Percentiles rank a stretch among this genome's conserved stretches.
Evolutionary conservation across 306 rosid species (phyloP).

Genomic region (Cicer judaicum): DNA sequence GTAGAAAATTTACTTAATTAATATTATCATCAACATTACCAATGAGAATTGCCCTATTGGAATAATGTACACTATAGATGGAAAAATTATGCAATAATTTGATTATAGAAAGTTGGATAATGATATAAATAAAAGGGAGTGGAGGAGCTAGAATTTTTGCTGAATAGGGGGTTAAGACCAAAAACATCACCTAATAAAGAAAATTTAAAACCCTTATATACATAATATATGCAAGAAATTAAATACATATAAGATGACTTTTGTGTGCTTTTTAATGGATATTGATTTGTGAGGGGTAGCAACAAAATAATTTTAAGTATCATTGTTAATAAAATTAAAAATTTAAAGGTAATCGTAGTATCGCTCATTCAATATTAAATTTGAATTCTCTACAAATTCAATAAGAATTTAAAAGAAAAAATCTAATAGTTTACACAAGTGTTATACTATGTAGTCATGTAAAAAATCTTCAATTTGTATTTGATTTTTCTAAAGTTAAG

Average conservation of each 20-base stretch:
- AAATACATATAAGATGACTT: background rate
- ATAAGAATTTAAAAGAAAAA: too few species aligned
- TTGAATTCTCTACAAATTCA: too few species aligned
- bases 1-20: slow-evolving; percentile 15
- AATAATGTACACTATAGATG: slow-evolving; percentile 3
- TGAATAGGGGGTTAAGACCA: background rate
- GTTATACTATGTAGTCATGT: too few species aligned
- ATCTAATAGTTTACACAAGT: too few species aligned
- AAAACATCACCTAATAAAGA: background rate
- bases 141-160: background rate
- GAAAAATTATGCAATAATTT: slow-evolving; percentile 11
- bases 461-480: too few species aligned
- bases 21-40: slow-evolving; percentile 30
- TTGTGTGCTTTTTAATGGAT: background rate
- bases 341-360: too few species aligned
- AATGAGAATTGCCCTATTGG: slow-evolving; percentile 25
- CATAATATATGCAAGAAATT: background rate
- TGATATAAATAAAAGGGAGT: background rate
- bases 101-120: slow-evolving; percentile 1
- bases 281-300: background rate
- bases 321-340: background rate
- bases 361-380: too few species aligned
- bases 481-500: too few species aligned
- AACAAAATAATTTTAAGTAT: background rate
- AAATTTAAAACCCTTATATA: background rate